These are phyloP conservation scores for Exophiala alcalophila DNA, from an alignment of 2,329 filamentous ascomycete genomes.

Conservation along the genomic window DNA sequence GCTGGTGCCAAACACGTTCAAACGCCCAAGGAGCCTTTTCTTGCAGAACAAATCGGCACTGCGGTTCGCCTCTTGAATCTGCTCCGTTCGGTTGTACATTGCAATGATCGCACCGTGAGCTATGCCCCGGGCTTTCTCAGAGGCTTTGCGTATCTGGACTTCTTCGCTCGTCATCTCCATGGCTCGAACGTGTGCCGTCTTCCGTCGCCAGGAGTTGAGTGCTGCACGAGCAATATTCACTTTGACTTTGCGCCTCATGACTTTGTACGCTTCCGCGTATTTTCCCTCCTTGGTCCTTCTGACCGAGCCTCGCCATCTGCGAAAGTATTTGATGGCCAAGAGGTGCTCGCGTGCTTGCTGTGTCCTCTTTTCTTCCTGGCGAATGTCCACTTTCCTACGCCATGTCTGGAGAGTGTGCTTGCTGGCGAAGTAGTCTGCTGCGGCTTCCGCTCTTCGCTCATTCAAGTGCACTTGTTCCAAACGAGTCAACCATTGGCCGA, in stretches of 20 bases:
- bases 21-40: conserved; percentile 11
- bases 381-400: conserved; percentile 9
- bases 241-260: conserved; percentile 23
- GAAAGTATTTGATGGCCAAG: conserved; percentile 15
- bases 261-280: conserved; percentile 22
- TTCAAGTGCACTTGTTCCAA: conserved; percentile 11
- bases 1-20: conserved; percentile 20
- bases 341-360: conserved; percentile 12
- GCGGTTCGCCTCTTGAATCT: conserved; percentile 10
- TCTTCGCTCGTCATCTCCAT: conserved; percentile 17
- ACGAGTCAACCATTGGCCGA: conserved; percentile 16
- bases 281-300: conserved; percentile 17
- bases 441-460: conserved; percentile 18
- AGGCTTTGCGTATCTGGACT: conserved; percentile 17
- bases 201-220: conserved; percentile 17
- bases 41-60: conserved; percentile 12
- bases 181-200: conserved; percentile 11
- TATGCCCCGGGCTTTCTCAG: conserved; percentile 11
- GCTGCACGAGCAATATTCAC: conserved; percentile 21
- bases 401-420: conserved; percentile 19
- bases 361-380: conserved; percentile 9
- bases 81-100: conserved; percentile 19
- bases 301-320: conserved; percentile 13
- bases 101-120: conserved; percentile 18
- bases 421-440: conserved; percentile 22